phyloP scores from a whole-genome alignment of 192 early-diverging fungal genomes.

The Piromyces finnis region DNA sequence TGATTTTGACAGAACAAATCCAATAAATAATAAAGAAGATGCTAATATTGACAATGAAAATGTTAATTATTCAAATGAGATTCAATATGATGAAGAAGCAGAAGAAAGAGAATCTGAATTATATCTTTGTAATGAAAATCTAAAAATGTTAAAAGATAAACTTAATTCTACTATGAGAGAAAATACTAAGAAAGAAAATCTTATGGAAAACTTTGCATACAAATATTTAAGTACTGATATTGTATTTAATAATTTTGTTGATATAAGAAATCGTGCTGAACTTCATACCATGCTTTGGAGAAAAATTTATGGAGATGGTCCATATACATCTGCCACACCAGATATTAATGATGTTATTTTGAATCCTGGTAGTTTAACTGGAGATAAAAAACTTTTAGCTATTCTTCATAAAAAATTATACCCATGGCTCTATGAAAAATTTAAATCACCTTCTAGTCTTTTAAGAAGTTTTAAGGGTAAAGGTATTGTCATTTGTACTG shows the following conservation, averaged over 20 bases:
- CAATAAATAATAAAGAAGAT: no score
- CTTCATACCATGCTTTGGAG: neutral
- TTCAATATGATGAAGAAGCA: no score
- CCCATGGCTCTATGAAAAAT: neutral
- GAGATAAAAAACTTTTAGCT: neutral
- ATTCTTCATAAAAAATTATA: neutral
- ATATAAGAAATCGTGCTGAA: neutral
- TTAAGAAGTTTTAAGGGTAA: constrained; percentile 1
- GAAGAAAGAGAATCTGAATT: no score
- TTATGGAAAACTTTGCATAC: neutral
- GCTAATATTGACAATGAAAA: no score
- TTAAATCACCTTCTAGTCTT: neutral
- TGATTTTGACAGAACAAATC: no score
- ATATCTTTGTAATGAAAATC: no score
- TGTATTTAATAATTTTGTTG: neutral
- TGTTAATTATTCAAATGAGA: no score
- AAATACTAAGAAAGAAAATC: no score
- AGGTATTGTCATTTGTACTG: constrained; percentile 30
- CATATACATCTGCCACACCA: neutral
- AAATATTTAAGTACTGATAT: neutral
- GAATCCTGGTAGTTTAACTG: neutral
- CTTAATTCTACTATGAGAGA: no score
- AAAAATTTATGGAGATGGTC: neutral
- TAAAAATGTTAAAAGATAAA: no score
- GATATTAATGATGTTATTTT: neutral